Percentiles rank a stretch among this genome's conserved stretches.
phyloP scores from a whole-genome alignment of 2,329 filamentous ascomycete genomes.

The Xylaria sp. region DNA sequence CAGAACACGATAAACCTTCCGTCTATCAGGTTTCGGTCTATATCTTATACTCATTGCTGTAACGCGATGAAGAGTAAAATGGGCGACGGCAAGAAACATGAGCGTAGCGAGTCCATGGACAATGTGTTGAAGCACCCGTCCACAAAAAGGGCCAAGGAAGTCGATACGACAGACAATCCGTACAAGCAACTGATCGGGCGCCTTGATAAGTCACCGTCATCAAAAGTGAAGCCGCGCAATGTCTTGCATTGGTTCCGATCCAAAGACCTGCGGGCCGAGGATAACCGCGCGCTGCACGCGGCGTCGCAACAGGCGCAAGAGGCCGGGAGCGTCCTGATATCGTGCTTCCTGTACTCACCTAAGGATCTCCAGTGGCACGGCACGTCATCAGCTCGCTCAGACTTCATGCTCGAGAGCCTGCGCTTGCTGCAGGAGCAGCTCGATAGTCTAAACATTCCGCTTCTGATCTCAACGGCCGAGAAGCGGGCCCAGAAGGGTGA shows the following conservation, averaged over 20 bases:
- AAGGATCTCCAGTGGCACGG: not conserved
- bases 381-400: not conserved
- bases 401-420: not conserved
- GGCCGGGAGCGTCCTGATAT: not conserved
- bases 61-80: constrained; percentile 2
- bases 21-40: not conserved
- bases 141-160: not conserved
- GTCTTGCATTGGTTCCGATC: constrained; percentile 3
- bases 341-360: constrained; percentile 6
- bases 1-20: too few relatives aligned
- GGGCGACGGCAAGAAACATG: not conserved
- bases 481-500: not conserved
- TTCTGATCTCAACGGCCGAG: not conserved
- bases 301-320: not conserved
- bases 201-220: not conserved
- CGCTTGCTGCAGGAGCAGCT: not conserved
- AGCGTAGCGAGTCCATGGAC: not conserved
- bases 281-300: constrained; percentile 1
- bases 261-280: constrained; percentile 2
- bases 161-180: not conserved
- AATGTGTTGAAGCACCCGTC: not conserved
- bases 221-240: not conserved
- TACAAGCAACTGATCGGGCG: not conserved
- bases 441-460: not conserved
- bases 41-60: not conserved